phyloP scores from a whole-genome alignment of 2,329 filamentous ascomycete genomes.

The Stemphylium lycopersici region DNA sequence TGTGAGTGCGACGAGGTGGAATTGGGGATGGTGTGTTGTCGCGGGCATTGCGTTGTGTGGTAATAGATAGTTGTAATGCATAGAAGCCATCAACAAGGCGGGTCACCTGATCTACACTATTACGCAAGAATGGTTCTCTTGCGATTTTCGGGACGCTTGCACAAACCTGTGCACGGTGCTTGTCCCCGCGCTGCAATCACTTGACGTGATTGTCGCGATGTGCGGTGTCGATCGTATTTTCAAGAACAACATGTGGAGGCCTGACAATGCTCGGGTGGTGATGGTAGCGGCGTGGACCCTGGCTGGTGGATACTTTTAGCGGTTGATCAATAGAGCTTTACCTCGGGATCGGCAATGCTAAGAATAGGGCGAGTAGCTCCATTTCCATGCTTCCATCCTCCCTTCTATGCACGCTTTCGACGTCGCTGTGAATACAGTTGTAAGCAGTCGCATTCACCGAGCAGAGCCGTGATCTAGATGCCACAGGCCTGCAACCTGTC shows the following conservation, averaged over 20 bases:
- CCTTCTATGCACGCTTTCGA: not conserved
- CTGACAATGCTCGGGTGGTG: not conserved
- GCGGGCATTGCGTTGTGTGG: constrained; percentile 34
- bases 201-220: not conserved
- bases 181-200: not conserved
- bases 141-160: not conserved
- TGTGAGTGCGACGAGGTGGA: constrained; percentile 25
- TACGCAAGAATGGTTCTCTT: not conserved
- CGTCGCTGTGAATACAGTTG: not conserved
- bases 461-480: not conserved
- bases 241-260: not conserved
- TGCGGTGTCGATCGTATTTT: not conserved
- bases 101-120: not conserved
- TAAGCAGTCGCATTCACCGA: not conserved
- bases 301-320: constrained; percentile 5
- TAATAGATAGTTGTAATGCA: constrained; percentile 16
- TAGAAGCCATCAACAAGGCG: not conserved
- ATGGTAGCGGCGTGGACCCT: constrained; percentile 7
- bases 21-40: constrained; percentile 24
- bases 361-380: constrained; percentile 3
- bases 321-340: constrained; percentile 6
- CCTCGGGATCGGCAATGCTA: constrained; percentile 10
- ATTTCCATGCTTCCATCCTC: not conserved
- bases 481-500: constrained; percentile 10
- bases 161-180: constrained; percentile 2